phyloP scores from a whole-genome alignment of 192 early-diverging fungal genomes.

The Blastocladiella britannica region DNA sequence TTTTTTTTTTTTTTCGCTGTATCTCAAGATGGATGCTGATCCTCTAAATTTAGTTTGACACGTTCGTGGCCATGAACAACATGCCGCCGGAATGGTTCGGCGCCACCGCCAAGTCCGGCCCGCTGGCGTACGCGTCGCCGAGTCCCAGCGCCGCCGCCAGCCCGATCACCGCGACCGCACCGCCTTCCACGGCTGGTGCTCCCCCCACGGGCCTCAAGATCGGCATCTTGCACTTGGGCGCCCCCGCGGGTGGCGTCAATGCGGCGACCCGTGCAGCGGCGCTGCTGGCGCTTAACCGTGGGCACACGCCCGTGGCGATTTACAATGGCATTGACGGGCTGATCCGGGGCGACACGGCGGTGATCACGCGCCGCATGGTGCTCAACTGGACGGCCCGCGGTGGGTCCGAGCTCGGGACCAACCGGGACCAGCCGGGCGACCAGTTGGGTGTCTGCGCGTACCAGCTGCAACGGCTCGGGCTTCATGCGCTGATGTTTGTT shows the following conservation, averaged over 20 bases:
- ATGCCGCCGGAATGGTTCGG: slow-evolving; percentile 3
- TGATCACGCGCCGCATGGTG: slow-evolving; percentile 61
- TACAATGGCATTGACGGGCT: slow-evolving; percentile 84
- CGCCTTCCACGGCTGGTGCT: too few species aligned
- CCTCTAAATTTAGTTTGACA: slow-evolving; percentile 20
- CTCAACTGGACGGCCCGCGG: slow-evolving; percentile 80
- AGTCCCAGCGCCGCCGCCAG: too few species aligned
- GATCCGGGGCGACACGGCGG: slow-evolving; percentile 54
- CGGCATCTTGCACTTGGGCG: slow-evolving; percentile 80
- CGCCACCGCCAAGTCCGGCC: too few species aligned
- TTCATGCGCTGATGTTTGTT: slow-evolving; percentile 78
- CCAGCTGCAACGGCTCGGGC: slow-evolving; percentile 71
- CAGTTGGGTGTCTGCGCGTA: slow-evolving; percentile 78
- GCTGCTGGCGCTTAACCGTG: slow-evolving; percentile 64
- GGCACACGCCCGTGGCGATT: slow-evolving; percentile 70
- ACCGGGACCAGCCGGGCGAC: slow-evolving; percentile 68
- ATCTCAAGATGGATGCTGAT: too few species aligned
- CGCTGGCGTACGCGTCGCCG: too few species aligned
- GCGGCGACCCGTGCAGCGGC: slow-evolving; percentile 75
- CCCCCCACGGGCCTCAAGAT: slow-evolving; percentile 38
- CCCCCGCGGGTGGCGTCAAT: slow-evolving; percentile 96
- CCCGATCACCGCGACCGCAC: too few species aligned
- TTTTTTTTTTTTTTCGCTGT: too few species aligned
- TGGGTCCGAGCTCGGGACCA: slow-evolving; percentile 84
- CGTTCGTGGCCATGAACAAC: slow-evolving; percentile 21